phyloP scores from a whole-genome alignment of 2,329 filamentous ascomycete species.

The Plectosphaerella sp. region DNA sequence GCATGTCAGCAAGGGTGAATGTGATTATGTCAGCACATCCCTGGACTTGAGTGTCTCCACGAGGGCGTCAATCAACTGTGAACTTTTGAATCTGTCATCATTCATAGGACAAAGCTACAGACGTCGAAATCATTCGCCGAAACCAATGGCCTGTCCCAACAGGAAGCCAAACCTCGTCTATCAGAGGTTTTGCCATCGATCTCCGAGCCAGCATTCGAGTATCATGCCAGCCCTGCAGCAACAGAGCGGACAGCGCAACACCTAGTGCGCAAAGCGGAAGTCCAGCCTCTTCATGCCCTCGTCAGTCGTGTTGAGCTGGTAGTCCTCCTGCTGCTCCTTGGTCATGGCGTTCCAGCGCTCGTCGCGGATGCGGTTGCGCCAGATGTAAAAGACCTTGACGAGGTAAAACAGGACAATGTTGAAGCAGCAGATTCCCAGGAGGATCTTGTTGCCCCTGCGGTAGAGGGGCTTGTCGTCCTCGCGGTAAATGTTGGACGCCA shows the following conservation, averaged over 20 bases:
- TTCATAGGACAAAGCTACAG: too few relatives aligned
- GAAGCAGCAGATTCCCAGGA: constrained; percentile 41
- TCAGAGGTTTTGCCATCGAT: too few relatives aligned
- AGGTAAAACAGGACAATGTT: constrained; percentile 41
- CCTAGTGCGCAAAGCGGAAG: constrained; percentile 46
- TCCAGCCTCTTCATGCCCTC: constrained; percentile 51
- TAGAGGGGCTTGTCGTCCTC: constrained; percentile 51
- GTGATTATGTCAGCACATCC: background rate
- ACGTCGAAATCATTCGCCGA: too few relatives aligned
- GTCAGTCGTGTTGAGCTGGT: constrained; percentile 43
- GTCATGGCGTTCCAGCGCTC: constrained; percentile 37
- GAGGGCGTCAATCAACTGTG: too few relatives aligned
- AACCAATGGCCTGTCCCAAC: too few relatives aligned
- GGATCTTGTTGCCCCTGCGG: constrained; percentile 40
- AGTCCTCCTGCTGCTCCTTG: constrained; percentile 40
- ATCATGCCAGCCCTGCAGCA: too few relatives aligned
- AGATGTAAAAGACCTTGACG: constrained; percentile 42
- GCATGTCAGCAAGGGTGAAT: background rate
- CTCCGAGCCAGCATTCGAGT: too few relatives aligned
- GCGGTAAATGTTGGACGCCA: constrained; percentile 47
- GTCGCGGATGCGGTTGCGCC: constrained; percentile 39
- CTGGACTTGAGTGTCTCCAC: too few relatives aligned
- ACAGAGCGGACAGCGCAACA: background rate
- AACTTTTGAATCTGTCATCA: too few relatives aligned
- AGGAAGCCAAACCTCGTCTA: too few relatives aligned